Percentiles rank a stretch among this genome's conserved stretches.
Evolutionary conservation across 2,329 filamentous ascomycete genomes (phyloP).

Genomic region (Camillea tinctor): DNA sequence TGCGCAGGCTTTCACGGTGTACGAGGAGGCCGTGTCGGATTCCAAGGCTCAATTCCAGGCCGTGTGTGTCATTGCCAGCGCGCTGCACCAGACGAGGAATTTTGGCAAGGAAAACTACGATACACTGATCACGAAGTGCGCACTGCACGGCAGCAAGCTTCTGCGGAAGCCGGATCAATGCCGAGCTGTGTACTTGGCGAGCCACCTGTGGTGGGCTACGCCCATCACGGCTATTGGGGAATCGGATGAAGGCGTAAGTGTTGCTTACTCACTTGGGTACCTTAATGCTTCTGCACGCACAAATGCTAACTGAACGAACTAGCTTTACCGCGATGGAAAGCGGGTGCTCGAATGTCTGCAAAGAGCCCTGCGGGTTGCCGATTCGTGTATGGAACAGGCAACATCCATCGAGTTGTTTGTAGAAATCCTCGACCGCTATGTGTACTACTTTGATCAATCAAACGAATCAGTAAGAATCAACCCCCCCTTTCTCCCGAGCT

Average conservation of each 20-base stretch:
- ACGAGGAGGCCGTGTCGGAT: slow-evolving; percentile 94
- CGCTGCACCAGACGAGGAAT: slow-evolving; percentile 81
- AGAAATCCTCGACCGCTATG: slow-evolving; percentile 96
- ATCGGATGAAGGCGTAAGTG: slow-evolving; percentile 58
- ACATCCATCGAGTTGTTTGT: slow-evolving; percentile 98
- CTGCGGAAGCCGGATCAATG: slow-evolving; percentile 98
- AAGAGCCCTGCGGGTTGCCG: slow-evolving; percentile 89
- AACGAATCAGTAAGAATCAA: slow-evolving; percentile 76
- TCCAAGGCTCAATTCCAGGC: slow-evolving; percentile 97
- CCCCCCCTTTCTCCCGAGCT: background rate
- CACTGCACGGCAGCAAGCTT: slow-evolving; percentile 92
- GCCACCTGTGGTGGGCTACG: slow-evolving; percentile 96
- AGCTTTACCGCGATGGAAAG: slow-evolving; percentile 97
- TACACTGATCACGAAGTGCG: slow-evolving; percentile 96
- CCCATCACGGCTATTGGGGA: slow-evolving; percentile 76
- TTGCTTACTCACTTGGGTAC: background rate
- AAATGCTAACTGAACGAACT: background rate
- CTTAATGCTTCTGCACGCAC: background rate
- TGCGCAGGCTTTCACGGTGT: slow-evolving; percentile 95
- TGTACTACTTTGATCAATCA: slow-evolving; percentile 99
- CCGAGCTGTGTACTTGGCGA: slow-evolving; percentile 91
- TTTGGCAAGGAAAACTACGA: slow-evolving; percentile 98
- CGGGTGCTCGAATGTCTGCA: slow-evolving; percentile 95
- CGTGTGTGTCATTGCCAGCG: slow-evolving; percentile 89
- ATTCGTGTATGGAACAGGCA: slow-evolving; percentile 98